phyloP scores from a whole-genome alignment of 2,329 filamentous ascomycete species.

The Bipolaris bicolor region DNA sequence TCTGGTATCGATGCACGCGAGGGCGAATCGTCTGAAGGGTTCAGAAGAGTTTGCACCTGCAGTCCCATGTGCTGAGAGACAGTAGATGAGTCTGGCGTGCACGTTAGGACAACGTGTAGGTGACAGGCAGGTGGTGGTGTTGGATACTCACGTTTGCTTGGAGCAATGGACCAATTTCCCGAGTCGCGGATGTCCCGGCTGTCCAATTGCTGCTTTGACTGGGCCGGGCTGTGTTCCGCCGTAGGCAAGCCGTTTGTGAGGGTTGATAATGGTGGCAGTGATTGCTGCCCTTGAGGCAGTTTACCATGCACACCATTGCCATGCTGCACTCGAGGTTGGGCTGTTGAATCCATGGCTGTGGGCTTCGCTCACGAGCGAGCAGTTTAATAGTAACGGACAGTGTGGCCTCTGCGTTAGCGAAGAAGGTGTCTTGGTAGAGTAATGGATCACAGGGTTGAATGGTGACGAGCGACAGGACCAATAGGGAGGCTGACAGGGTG shows the following conservation, averaged over 20 bases:
- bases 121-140: slow-evolving; percentile 1
- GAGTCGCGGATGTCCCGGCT: slow-evolving; percentile 63
- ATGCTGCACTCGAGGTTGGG: slow-evolving; percentile 34
- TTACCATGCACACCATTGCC: slow-evolving; percentile 20
- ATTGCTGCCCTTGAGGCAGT: slow-evolving; percentile 41
- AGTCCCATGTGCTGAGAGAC: slow-evolving; percentile 54
- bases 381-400: background rate
- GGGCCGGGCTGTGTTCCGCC: slow-evolving; percentile 43
- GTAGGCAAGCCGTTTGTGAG: slow-evolving; percentile 44
- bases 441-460: slow-evolving; percentile 16
- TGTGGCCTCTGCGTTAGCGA: slow-evolving; percentile 8
- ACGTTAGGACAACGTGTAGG: slow-evolving; percentile 19
- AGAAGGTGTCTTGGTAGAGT: slow-evolving; percentile 9
- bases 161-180: slow-evolving; percentile 65
- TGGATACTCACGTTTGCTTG: slow-evolving; percentile 59
- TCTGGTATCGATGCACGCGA: slow-evolving; percentile 52
- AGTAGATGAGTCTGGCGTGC: slow-evolving; percentile 48
- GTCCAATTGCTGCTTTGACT: slow-evolving; percentile 43
- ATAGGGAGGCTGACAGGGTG: slow-evolving; percentile 7
- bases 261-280: slow-evolving; percentile 49
- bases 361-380: slow-evolving; percentile 5
- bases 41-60: slow-evolving; percentile 58
- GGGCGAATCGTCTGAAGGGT: slow-evolving; percentile 56
- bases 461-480: slow-evolving; percentile 24
- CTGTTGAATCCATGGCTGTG: slow-evolving; percentile 38